phyloP scores from a whole-genome alignment of 352 stramenopile genomes.

The Elongisporangium undulatum region DNA sequence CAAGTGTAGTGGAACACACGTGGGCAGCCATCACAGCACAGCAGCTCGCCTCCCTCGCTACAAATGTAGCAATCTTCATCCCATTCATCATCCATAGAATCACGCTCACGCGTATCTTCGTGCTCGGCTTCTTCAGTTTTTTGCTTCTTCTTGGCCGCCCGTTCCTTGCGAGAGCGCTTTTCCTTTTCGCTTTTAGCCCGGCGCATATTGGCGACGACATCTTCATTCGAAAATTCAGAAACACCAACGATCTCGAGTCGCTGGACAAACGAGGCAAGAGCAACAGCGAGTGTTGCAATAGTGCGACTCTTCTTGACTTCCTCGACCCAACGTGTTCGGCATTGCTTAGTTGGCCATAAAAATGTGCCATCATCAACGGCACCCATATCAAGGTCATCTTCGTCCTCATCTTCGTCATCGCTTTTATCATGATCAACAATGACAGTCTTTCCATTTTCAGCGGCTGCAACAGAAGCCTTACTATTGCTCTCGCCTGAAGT shows the following conservation, averaged over 20 bases:
- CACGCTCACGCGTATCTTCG: slow-evolving; percentile 29
- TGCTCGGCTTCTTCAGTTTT: slow-evolving; percentile 48
- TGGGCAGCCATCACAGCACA: slow-evolving; percentile 91
- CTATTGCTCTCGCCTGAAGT: slow-evolving; percentile 27
- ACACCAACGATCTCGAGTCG: slow-evolving; percentile 65
- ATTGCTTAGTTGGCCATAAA: slow-evolving; percentile 71
- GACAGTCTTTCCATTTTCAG: background rate
- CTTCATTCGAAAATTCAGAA: slow-evolving; percentile 43
- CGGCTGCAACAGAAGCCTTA: slow-evolving; percentile 4
- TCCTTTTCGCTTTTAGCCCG: slow-evolving; percentile 68
- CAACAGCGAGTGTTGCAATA: slow-evolving; percentile 50
- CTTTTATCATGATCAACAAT: slow-evolving; percentile 49
- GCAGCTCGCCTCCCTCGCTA: slow-evolving; percentile 71
- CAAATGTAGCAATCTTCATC: slow-evolving; percentile 91
- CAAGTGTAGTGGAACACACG: slow-evolving; percentile 91
- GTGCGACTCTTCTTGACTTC: slow-evolving; percentile 48
- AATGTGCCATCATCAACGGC: slow-evolving; percentile 48
- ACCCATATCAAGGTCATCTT: slow-evolving; percentile 65
- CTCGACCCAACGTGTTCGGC: slow-evolving; percentile 64
- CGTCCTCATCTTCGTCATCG: slow-evolving; percentile 73
- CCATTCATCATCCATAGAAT: slow-evolving; percentile 73
- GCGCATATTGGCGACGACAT: slow-evolving; percentile 28
- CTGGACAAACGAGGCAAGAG: slow-evolving; percentile 61
- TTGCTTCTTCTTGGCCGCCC: slow-evolving; percentile 65
- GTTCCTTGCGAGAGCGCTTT: slow-evolving; percentile 64